Percentiles rank a stretch among this genome's conserved stretches.
phyloP scores from a whole-genome alignment of 257 asterid species.

The Solanum appendiculatum region DNA sequence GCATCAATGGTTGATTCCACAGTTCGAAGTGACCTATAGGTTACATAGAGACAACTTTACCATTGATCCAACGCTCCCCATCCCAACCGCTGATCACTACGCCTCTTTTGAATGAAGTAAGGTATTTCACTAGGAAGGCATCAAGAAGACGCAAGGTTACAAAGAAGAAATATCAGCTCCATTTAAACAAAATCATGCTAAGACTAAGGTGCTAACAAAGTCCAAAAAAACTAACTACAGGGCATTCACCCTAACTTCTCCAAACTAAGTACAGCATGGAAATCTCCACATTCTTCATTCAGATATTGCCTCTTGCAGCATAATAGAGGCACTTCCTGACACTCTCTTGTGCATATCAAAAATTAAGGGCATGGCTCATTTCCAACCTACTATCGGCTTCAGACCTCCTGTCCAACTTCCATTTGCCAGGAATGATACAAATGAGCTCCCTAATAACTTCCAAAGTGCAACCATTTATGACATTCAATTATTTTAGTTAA shows the following conservation, averaged over 20 bases:
- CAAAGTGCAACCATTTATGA: neutral
- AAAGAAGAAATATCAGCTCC: neutral
- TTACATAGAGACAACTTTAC: neutral
- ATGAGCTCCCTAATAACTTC: neutral
- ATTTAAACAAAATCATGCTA: neutral
- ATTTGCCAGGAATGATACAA: neutral
- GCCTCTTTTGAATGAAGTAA: neutral
- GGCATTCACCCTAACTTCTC: neutral
- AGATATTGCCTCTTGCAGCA: neutral
- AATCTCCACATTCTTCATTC: neutral
- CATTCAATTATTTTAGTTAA: neutral
- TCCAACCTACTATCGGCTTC: neutral
- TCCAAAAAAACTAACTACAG: neutral
- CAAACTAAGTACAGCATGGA: neutral
- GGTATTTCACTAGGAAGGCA: neutral
- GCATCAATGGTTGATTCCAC: neutral
- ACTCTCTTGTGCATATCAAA: neutral
- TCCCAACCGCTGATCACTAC: neutral
- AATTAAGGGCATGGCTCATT: neutral
- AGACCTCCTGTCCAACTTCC: neutral
- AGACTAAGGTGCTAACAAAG: neutral
- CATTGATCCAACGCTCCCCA: neutral
- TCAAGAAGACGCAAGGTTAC: neutral
- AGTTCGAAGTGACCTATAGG: neutral
- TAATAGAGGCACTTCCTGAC: neutral